A percentile compares a stretch with the other conserved stretches of the same genome.
Conservation (phyloP, 106 monocot genomes). For the Dactylorhiza incarnata region DNA sequence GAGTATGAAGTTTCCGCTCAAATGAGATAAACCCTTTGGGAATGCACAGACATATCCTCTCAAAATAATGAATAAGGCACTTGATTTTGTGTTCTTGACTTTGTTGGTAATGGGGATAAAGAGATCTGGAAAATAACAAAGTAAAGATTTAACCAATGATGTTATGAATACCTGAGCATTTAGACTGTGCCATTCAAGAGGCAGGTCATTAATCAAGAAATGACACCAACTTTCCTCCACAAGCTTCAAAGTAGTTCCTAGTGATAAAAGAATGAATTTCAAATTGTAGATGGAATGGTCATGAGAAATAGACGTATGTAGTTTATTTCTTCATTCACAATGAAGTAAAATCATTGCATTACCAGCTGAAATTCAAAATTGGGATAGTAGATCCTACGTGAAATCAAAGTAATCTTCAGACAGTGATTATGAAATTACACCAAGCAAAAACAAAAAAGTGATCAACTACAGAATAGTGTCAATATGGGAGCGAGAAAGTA, state of each 20-base stretch:
- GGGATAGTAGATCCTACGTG: neutral
- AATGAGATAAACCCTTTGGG: slow-evolving; percentile 70
- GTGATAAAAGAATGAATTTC: neutral
- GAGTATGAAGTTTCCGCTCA: slow-evolving; percentile 74
- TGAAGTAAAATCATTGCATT: neutral
- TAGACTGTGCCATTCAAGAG: neutral
- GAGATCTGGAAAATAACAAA: slow-evolving; percentile 33
- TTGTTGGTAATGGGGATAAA: slow-evolving; percentile 32
- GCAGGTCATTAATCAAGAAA: slow-evolving; percentile 1
- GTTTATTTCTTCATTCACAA: neutral
- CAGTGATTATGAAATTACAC: neutral
- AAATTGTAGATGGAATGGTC: neutral
- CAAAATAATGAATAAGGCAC: slow-evolving; percentile 86
- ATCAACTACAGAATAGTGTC: neutral
- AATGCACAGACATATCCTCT: slow-evolving; percentile 48
- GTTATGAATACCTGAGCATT: neutral
- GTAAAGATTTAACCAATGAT: neutral
- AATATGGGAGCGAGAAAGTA: neutral
- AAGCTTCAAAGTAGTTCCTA: neutral
- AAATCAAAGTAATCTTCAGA: neutral
- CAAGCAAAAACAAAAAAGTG: neutral
- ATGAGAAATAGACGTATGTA: neutral
- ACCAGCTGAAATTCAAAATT: neutral
- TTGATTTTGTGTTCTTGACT: slow-evolving; percentile 82
- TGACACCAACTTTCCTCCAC: neutral